Percentiles rank a stretch among this genome's conserved stretches.
These are phyloP conservation scores for Mitragyna speciosa DNA, from an alignment of 257 asterid species.

Conservation along the genomic window DNA sequence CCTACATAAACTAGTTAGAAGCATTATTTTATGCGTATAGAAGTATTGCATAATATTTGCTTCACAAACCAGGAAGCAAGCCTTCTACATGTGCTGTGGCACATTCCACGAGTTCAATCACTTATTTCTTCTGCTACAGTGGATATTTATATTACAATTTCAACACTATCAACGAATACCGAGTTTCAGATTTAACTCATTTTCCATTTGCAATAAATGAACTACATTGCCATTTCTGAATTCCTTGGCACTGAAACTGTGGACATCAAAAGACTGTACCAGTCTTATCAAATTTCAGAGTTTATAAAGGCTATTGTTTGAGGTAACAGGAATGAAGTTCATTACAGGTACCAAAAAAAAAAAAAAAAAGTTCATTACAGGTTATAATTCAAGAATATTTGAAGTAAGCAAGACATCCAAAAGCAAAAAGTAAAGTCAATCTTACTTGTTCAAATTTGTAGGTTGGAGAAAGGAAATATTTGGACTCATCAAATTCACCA, in stretches of 20 bases:
- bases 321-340: background rate
- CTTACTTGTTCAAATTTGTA: conserved; percentile 95
- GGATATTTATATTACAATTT: background rate
- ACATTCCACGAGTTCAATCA: background rate
- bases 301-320: background rate
- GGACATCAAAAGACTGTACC: background rate
- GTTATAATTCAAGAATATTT: no score
- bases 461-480: conserved; percentile 78
- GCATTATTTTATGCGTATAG: no score
- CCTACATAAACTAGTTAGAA: background rate
- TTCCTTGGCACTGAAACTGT: background rate
- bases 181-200: background rate
- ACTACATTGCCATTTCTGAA: background rate
- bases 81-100: background rate
- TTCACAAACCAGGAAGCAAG: background rate
- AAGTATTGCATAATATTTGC: background rate
- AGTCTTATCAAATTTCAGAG: background rate
- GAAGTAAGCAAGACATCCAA: background rate
- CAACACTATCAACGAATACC: background rate
- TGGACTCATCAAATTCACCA: conserved; percentile 61
- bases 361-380: background rate
- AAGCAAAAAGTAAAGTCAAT: background rate
- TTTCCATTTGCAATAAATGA: background rate
- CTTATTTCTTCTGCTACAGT: background rate
- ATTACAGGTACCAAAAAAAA: no score